These are phyloP conservation scores for Mortierella sp. DNA, from an alignment of 371 early-diverging fungal species.

Conservation along the genomic window DNA sequence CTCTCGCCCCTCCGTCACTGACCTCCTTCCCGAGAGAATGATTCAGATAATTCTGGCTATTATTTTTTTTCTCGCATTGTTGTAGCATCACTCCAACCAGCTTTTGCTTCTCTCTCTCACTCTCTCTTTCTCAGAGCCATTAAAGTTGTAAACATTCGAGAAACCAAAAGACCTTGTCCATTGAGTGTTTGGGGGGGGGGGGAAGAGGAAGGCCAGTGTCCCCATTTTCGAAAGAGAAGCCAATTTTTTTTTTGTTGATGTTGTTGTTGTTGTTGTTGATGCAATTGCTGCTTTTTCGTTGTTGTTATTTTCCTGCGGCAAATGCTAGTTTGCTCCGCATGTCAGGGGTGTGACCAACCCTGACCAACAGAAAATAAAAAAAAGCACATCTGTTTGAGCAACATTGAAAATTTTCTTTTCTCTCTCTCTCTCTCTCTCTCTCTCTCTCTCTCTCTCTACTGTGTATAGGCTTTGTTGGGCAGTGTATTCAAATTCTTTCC, in stretches of 20 bases:
- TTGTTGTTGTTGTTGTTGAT: no score
- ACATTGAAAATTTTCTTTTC: not conserved
- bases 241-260: not conserved
- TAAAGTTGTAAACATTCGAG: not conserved
- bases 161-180: not conserved
- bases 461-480: no score
- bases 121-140: not conserved
- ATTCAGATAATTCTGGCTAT: no score
- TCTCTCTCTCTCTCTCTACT: not conserved
- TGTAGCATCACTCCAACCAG: not conserved
- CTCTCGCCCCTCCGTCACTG: no score
- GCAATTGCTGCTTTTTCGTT: not conserved
- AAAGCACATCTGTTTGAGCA: no score
- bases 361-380: no score
- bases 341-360: no score
- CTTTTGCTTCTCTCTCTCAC: not conserved
- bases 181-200: not conserved
- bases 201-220: no score
- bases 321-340: slow-evolving; percentile 1
- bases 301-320: not conserved
- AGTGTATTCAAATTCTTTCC: not conserved
- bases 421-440: not conserved
- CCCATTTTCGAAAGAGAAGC: not conserved
- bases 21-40: no score
- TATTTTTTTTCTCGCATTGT: not conserved